Percentiles rank a stretch among this genome's conserved stretches.
These are phyloP conservation scores for Ustilago shanxiensis DNA, from an alignment of 1,284 basidiomycete genomes.

Conservation along the genomic window DNA sequence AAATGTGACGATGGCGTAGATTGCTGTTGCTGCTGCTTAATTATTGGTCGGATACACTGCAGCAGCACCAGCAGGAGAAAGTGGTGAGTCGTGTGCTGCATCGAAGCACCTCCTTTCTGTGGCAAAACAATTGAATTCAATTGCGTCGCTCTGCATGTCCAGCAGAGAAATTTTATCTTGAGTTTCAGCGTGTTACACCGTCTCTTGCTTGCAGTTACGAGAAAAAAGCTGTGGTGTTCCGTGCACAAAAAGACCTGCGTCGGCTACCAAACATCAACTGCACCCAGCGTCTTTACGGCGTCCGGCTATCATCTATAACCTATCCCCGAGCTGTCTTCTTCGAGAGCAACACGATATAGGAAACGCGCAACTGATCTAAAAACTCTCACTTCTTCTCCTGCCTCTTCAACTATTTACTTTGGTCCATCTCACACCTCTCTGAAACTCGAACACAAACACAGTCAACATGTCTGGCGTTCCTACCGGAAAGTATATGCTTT, in stretches of 20 bases:
- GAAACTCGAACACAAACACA: neutral
- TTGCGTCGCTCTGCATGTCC: slow-evolving; percentile 14
- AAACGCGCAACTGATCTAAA: neutral
- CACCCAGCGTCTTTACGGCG: neutral
- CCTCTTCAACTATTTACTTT: neutral
- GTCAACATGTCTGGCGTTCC: slow-evolving; percentile 36
- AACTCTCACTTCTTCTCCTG: neutral
- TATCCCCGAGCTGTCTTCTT: slow-evolving; percentile 5
- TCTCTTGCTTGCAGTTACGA: neutral
- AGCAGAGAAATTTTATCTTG: slow-evolving; percentile 1
- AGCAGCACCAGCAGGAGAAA: neutral
- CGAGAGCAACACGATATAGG: neutral
- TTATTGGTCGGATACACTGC: slow-evolving; percentile 10
- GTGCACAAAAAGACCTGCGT: neutral
- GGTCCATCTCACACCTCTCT: neutral
- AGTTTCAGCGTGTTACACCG: neutral
- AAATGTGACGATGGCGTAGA: neutral
- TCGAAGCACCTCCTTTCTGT: neutral
- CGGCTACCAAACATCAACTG: slow-evolving; percentile 4
- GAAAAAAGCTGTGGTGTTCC: neutral
- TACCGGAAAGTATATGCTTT: slow-evolving; percentile 46
- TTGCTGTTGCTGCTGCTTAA: no score
- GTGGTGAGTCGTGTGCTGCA: no score
- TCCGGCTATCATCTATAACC: slow-evolving; percentile 13
- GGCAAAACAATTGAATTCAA: neutral